Base-by-base conservation (phyloP, 2,329 filamentous ascomycete genomes). In the Epichloe baconii region DNA sequence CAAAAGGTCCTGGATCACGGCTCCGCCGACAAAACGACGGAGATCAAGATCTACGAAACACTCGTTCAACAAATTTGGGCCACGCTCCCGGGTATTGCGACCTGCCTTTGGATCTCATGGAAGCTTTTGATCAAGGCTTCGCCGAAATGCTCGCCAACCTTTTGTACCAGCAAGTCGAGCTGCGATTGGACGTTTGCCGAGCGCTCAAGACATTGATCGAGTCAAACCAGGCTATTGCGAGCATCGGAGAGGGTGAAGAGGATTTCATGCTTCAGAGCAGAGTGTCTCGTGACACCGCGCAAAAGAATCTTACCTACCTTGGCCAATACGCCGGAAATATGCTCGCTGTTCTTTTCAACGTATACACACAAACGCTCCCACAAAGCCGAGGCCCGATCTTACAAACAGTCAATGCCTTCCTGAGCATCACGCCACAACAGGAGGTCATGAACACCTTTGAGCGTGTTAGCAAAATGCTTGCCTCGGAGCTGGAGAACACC, bases 41-140 rank as follows among this genome's bases (percentile, higher is more conserved):
- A 97, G 66, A 79, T 93, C 63, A 98, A 98, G 74, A 94, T 98
- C 53, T 98, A 93, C 64, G 91, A 98, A 70, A 97, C 93, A 0
- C 74, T 98, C 4, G 88, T 98, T 8, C 86, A 94, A 58, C 93
- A 98, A 64, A 90, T 91, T 42, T 98, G 93, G 93, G 88, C 88
- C 0, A 84, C 86, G 48, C 76, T 98, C 15, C 93, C 0, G 93
- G 93, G 1, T 98, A 96, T 71, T 97, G 93, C 66, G 88, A 96
- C 64, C 72, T 96, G 50, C 91, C 93, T 1, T 69, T 95, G 37
- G 93, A 98, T 62, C 63, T 91, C 42, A 70, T 68, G 5, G 74
- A 83, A 55, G 76, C 87, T 1, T 94, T 98, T 59, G 88, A 97
- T 62, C 88, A 95, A 62, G 66, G 69, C 15, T 95, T 98, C 64